A percentile compares a stretch with the other conserved stretches of the same genome.
Conservation (phyloP, 495 filamentous ascomycete species). For the Penicillium silybi region DNA sequence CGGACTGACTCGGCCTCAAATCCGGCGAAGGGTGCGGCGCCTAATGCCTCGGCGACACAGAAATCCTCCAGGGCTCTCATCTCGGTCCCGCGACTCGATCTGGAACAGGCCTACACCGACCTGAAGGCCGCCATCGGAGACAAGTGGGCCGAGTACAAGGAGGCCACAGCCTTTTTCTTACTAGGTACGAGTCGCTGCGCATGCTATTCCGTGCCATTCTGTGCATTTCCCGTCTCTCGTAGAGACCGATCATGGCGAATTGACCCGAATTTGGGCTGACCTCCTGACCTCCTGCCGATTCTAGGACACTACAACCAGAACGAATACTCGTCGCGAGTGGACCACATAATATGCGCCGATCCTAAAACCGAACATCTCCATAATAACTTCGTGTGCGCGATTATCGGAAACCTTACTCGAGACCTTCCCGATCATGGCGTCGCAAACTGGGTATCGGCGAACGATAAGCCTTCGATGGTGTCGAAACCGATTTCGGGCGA, state of each 20-base stretch:
- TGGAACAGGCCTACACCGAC: slow-evolving; percentile 83
- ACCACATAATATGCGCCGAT: slow-evolving; percentile 65
- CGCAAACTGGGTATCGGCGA: slow-evolving; percentile 91
- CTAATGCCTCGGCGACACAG: slow-evolving; percentile 51
- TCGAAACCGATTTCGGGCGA: slow-evolving; percentile 81
- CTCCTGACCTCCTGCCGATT: slow-evolving; percentile 14
- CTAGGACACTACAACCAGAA: slow-evolving; percentile 78
- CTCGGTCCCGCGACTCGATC: slow-evolving; percentile 77
- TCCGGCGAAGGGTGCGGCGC: slow-evolving; percentile 56
- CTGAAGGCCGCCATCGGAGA: slow-evolving; percentile 79
- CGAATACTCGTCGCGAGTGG: slow-evolving; percentile 74
- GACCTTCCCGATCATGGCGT: slow-evolving; percentile 90
- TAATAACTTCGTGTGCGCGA: slow-evolving; percentile 81
- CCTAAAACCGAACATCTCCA: slow-evolving; percentile 76
- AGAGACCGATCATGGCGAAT: slow-evolving; percentile 4
- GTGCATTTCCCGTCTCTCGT: background rate
- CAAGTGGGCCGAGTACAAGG: slow-evolving; percentile 86
- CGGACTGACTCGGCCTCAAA: slow-evolving; percentile 61
- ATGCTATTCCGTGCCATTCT: slow-evolving; percentile 2
- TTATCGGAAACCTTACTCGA: slow-evolving; percentile 80
- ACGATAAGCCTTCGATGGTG: slow-evolving; percentile 83
- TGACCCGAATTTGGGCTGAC: slow-evolving; percentile 13
- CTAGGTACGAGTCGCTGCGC: slow-evolving; percentile 57
- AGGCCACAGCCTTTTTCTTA: slow-evolving; percentile 72
- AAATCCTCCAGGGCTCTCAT: slow-evolving; percentile 57